phyloP scores from a whole-genome alignment of 2,329 filamentous ascomycete species.

The Colletotrichum gloeosporioides region DNA sequence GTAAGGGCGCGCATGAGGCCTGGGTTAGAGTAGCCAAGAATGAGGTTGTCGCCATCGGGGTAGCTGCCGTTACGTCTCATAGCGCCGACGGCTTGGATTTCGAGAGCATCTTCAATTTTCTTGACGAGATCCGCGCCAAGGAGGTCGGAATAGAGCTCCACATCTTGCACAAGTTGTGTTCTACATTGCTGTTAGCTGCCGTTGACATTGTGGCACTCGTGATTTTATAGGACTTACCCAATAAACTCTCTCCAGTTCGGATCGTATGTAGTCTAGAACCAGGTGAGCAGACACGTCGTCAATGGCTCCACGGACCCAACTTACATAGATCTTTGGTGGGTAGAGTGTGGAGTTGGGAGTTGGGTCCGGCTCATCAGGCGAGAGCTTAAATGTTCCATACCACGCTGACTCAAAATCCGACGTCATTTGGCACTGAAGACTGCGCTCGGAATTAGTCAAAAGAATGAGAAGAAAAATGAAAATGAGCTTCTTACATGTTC shows the following conservation, averaged over 20 bases:
- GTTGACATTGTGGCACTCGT: background rate
- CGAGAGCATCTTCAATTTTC: constrained; percentile 40
- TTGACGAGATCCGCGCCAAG: constrained; percentile 34
- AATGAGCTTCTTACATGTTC: constrained; percentile 32
- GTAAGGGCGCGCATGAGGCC: constrained; percentile 43
- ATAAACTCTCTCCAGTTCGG: constrained; percentile 44
- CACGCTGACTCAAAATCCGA: constrained; percentile 41
- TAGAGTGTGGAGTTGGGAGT: constrained; percentile 36
- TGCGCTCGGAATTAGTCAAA: background rate
- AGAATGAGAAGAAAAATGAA: background rate
- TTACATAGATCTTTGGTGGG: constrained; percentile 37
- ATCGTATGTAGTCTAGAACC: constrained; percentile 27
- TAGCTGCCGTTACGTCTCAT: constrained; percentile 46
- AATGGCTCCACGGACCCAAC: background rate
- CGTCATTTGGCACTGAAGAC: constrained; percentile 38
- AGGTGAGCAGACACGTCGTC: background rate
- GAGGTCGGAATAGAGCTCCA: constrained; percentile 37
- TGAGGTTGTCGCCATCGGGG: constrained; percentile 42
- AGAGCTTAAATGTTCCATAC: constrained; percentile 46
- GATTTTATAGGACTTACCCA: constrained; percentile 24
- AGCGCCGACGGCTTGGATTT: constrained; percentile 39
- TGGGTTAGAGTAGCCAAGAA: constrained; percentile 46
- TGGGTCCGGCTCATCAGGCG: constrained; percentile 43
- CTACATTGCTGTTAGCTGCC: constrained; percentile 4
- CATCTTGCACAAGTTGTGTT: constrained; percentile 38